A percentile compares a stretch with the other conserved stretches of the same genome.
phyloP scores from a whole-genome alignment of 2,329 filamentous ascomycete species.

The Emergomyces orientalis region DNA sequence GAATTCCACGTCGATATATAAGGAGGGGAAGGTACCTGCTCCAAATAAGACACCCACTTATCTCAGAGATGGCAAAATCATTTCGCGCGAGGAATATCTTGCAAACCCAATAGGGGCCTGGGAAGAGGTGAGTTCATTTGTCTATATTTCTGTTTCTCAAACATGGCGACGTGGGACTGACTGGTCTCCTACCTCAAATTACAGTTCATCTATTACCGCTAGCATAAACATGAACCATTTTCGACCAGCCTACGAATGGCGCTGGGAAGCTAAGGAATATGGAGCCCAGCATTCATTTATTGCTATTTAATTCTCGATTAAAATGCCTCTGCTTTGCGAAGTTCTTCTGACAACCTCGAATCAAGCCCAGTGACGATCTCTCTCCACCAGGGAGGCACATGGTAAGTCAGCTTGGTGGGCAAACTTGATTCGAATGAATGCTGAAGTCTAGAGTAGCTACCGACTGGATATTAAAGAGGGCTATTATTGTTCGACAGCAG shows the following conservation, averaged over 20 bases:
- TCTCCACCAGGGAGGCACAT: too few species aligned
- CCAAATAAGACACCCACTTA: not conserved
- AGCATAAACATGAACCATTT: not conserved
- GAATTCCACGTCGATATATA: not conserved
- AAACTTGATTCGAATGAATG: too few species aligned
- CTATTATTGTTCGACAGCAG: too few species aligned
- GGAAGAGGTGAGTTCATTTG: not conserved
- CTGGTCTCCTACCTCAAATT: too few species aligned
- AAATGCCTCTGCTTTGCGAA: not conserved
- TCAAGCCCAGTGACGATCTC: too few species aligned
- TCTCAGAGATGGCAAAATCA: not conserved
- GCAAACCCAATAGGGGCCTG: not conserved
- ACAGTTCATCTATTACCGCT: too few species aligned
- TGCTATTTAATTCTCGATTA: not conserved
- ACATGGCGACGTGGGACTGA: too few species aligned
- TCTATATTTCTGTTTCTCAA: not conserved
- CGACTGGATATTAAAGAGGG: too few species aligned
- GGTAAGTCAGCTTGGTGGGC: too few species aligned
- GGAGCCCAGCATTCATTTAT: not conserved
- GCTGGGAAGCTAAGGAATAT: not conserved
- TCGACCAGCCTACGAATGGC: not conserved
- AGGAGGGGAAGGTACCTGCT: not conserved
- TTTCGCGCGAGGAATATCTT: not conserved
- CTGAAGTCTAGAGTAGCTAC: too few species aligned
- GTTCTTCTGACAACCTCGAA: too few species aligned